phyloP scores from a whole-genome alignment of 257 asterid species.

The Petunia secreta region DNA sequence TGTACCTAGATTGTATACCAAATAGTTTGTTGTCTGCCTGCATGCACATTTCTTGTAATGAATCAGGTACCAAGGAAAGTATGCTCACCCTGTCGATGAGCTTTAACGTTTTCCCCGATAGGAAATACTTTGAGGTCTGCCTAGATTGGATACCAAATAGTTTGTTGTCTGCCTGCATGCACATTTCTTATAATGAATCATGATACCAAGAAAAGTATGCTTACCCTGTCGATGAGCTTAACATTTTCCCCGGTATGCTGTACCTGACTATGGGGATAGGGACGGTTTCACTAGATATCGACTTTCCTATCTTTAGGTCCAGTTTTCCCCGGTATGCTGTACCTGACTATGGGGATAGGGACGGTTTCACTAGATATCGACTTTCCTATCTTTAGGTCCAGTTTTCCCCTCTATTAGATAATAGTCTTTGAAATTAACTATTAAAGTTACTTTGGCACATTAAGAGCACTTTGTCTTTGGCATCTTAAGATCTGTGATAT shows the following conservation, averaged over 20 bases:
- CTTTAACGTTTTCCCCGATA: neutral
- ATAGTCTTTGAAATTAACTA: neutral
- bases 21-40: neutral
- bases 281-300: neutral
- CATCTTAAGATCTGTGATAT: neutral
- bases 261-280: neutral
- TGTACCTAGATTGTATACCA: neutral
- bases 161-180: neutral
- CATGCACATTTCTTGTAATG: neutral
- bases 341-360: neutral
- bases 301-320: constrained; percentile 13
- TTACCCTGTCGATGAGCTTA: neutral
- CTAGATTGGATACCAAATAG: neutral
- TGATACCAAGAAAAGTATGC: neutral
- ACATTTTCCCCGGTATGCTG: neutral
- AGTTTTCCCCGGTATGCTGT: neutral
- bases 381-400: constrained; percentile 7
- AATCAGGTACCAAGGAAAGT: neutral
- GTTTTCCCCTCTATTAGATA: neutral
- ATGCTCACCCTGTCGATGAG: neutral
- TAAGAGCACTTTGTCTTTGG: neutral
- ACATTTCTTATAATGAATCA: neutral
- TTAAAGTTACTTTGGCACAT: neutral
- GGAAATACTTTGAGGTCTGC: neutral
- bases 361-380: neutral